These are phyloP conservation scores for Lithocarpus polystachyus DNA, from an alignment of 306 rosid genomes.

Conservation along the genomic window DNA sequence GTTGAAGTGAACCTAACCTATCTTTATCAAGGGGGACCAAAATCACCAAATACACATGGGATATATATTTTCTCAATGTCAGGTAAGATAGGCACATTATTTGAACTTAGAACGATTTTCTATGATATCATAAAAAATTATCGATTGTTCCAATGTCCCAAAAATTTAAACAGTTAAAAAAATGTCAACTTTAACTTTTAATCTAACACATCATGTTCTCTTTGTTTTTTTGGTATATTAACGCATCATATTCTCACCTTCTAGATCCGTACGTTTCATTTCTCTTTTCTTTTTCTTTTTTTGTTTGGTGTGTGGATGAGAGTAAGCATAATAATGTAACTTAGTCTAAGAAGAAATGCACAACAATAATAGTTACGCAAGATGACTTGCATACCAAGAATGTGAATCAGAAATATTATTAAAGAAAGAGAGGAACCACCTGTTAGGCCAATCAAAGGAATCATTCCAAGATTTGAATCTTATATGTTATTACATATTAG, in stretches of 20 bases:
- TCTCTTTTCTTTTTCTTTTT: neutral
- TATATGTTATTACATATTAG: neutral
- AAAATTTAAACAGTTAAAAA: too few relatives aligned
- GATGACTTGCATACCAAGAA: constrained; percentile 48
- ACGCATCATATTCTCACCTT: neutral
- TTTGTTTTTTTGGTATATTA: too few relatives aligned
- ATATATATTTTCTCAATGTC: too few relatives aligned
- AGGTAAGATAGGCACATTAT: too few relatives aligned
- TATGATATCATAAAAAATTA: too few relatives aligned
- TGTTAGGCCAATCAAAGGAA: neutral
- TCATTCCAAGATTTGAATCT: constrained; percentile 23
- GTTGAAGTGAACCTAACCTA: too few relatives aligned
- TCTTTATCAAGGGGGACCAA: too few relatives aligned
- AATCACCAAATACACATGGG: too few relatives aligned
- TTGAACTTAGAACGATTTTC: too few relatives aligned
- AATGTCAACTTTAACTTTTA: too few relatives aligned
- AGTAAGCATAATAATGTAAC: constrained; percentile 11
- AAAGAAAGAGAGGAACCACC: neutral
- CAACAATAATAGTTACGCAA: neutral
- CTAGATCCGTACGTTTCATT: neutral
- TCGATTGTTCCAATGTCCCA: too few relatives aligned
- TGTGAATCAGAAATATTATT: constrained; percentile 14
- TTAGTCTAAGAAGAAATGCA: neutral
- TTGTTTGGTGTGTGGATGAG: neutral
- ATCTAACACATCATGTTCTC: too few relatives aligned